Base-by-base conservation (phyloP, 2,329 filamentous ascomycete genomes). In the Fusarium praegraminearum region DNA sequence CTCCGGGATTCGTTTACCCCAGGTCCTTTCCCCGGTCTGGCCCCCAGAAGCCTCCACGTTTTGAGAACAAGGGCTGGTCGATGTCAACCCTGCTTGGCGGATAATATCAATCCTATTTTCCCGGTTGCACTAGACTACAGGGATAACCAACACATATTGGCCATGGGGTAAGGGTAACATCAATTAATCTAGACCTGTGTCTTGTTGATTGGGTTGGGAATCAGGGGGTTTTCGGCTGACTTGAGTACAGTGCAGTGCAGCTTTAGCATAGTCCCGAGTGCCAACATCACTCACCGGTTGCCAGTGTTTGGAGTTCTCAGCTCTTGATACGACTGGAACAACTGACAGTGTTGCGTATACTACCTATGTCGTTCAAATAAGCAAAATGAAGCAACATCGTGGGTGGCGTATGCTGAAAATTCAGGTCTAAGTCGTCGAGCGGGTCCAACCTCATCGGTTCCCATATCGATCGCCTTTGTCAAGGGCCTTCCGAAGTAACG, bases 41-140 rank as follows among this genome's bases (percentile, higher is more conserved):
- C 65, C 65, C 65, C 65, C 47, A 40, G 53, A 44, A 44, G 28
- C 41, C 69, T 73, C 69, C 69, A 60, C 59, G 66, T 68, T 73
- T 70, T 70, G 20, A 55, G 47, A 24, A 51, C 40, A 65, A 56
- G 47, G 50, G 55, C 52, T 62, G 20, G 52, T 47, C 22, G 20
- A 22, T 40, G 46, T 40, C 40, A n/a, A 65, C 35, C 38, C 38
- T 50, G 32, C 69, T 68, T 67, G 57, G 63, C 57, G 75, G 75
- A 61, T 76, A 77, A 75, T 69, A 33, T 24, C 30, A 41, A 50
- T 16, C 38, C 46, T 43, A 65, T 77, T 77, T 74, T 75, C n/a
- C 73, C 75, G 69, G 59, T 55, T 74, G 52, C 69, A 44, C 67
- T 72, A 69, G 16, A 33, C 44, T 67, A 32, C 65, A 57, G 43